These are phyloP conservation scores for Beta lomatogona DNA, from an alignment of 179 eudicot species.

Conservation along the genomic window DNA sequence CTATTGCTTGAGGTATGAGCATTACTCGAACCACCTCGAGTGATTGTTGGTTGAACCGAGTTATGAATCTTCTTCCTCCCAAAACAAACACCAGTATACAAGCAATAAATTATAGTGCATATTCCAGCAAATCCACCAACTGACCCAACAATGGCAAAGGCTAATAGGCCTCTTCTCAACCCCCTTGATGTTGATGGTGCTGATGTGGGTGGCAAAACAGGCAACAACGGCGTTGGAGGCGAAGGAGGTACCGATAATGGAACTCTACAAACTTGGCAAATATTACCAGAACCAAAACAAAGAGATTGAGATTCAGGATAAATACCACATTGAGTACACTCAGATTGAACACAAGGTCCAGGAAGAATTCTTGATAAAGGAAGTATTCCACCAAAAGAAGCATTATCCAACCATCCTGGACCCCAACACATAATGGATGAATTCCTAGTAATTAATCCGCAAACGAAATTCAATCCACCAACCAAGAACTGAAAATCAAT, in stretches of 20 bases:
- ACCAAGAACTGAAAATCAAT: conserved; percentile 63
- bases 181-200: conserved; percentile 41
- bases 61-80: conserved; percentile 91
- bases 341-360: conserved; percentile 71
- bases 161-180: conserved; percentile 59
- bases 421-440: conserved; percentile 89
- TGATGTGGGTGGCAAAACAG: conserved; percentile 14
- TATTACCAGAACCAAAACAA: conserved; percentile 64
- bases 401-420: conserved; percentile 61
- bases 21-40: conserved; percentile 51
- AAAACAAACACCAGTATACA: conserved; percentile 71
- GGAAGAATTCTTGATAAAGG: conserved; percentile 59
- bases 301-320: conserved; percentile 62
- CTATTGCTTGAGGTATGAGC: conserved; percentile 46
- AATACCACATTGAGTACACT: conserved; percentile 60
- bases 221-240: conserved; percentile 22
- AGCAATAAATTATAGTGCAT: conserved; percentile 57
- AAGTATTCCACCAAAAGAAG: conserved; percentile 32
- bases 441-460: conserved; percentile 62
- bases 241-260: conserved; percentile 1
- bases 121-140: conserved; percentile 69
- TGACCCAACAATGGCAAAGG: conserved; percentile 78
- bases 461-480: conserved; percentile 64
- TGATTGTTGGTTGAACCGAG: conserved; percentile 85
- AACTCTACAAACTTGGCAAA: conserved; percentile 50